Evolutionary conservation across 2,329 filamentous ascomycete species (phyloP), one percentile per base, ranked within the genome.

Genomic region (Lomentospora prolificans): DNA sequence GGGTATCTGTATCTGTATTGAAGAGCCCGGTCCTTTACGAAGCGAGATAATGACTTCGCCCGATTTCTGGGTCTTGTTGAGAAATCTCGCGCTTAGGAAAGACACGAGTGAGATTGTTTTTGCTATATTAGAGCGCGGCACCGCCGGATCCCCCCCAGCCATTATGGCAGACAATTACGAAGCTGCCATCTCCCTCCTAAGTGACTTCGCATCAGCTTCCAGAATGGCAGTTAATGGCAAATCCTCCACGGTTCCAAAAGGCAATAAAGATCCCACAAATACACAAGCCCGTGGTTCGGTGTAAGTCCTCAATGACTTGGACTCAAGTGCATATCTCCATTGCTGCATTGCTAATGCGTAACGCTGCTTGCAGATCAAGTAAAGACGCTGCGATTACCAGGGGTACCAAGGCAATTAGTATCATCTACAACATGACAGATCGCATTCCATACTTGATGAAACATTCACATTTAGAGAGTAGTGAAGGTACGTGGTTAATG

Each of bases 111-210:
- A 85, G 0, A 78, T 85, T 14, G 90, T 95, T 0, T 97, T 97
- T 67, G 83, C 87, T 55, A 87, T 97, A n/a, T 76, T 96, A 0
- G 87, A 94, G 65, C 84, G 81, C 55, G 84, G 91, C 25, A 83
- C 90, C 2, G 80, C 79, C 10, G 86, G 86, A 12, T 78, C 82
- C n/a, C 86, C 86, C 17, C 85, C 88, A 12, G 87, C 91, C 4
- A 88, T 99, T 53, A 92, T 90, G 58, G 89, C 91, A 24, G 94
- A 97, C 66, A 99, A 99, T 63, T 99, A 97, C 64, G 90, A 96
- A 66, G 85, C 89, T 22, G 87, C 89, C 3, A 85, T 99, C 55
- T 78, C 80, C 28, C 75, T 99, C 22, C 79, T 96, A 24, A 95
- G 95, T 63, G 87, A 92, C 59, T 97, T 97, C 69, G 90, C 94